Conservation (phyloP, 2,329 filamentous ascomycete species). For the Aotearoamyces nothofagi region DNA sequence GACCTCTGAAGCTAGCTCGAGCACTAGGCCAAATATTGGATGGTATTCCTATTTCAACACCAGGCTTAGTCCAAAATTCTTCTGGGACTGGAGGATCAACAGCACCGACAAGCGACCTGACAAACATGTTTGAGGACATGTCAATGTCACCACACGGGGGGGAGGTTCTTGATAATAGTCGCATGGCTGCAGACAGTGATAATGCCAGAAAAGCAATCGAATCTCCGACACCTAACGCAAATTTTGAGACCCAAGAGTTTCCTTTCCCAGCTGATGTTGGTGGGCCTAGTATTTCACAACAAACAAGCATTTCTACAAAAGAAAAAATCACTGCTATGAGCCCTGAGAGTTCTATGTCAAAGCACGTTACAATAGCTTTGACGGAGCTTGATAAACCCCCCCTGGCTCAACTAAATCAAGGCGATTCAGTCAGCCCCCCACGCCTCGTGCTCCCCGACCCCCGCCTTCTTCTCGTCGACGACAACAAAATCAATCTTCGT, state of each 20-base stretch:
- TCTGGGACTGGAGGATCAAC: not conserved
- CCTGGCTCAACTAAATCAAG: not conserved
- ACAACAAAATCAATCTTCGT: conserved; percentile 26
- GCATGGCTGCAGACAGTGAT: conserved; percentile 17
- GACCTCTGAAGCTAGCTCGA: conserved; percentile 17
- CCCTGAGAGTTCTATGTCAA: conserved; percentile 1
- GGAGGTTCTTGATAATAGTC: conserved; percentile 17
- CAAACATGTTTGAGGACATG: conserved; percentile 15
- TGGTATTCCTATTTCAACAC: conserved; percentile 8
- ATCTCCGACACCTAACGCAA: conserved; percentile 15
- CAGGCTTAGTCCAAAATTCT: conserved; percentile 4
- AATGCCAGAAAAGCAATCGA: conserved; percentile 18
- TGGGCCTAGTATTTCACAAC: conserved; percentile 1
- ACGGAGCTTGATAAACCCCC: not conserved
- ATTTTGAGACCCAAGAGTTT: conserved; percentile 12
- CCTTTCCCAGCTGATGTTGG: conserved; percentile 12
- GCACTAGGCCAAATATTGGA: conserved; percentile 15
- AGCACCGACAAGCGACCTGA: conserved; percentile 11
- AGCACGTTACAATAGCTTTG: not conserved
- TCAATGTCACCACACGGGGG: conserved; percentile 10
- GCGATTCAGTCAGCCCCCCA: no score
- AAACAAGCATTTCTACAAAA: not conserved
- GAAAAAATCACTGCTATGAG: conserved; percentile 1
- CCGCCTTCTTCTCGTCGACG: conserved; percentile 24
- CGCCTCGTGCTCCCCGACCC: conserved; percentile 6